Conservation (phyloP, 495 filamentous ascomycete genomes). For the Penicillium subrubescens region DNA sequence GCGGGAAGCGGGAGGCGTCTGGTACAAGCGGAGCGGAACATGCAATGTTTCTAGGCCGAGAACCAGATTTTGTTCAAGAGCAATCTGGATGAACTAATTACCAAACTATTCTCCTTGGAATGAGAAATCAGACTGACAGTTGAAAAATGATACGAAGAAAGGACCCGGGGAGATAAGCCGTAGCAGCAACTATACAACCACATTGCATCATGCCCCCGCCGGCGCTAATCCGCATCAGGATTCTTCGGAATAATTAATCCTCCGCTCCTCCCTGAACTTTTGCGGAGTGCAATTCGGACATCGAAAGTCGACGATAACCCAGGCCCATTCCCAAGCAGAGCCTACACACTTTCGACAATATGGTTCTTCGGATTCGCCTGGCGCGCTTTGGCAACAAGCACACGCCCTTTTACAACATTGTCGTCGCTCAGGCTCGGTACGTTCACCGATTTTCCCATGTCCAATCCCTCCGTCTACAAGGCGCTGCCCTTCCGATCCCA, state of each 20-base stretch:
- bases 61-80: background rate
- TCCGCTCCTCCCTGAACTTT: slow-evolving; percentile 35
- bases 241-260: slow-evolving; percentile 28
- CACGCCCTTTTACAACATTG: slow-evolving; percentile 92
- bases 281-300: slow-evolving; percentile 22
- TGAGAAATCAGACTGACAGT: too few species aligned
- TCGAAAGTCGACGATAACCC: background rate
- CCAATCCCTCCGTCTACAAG: background rate
- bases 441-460: slow-evolving; percentile 20
- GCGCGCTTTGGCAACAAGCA: slow-evolving; percentile 91
- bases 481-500: background rate
- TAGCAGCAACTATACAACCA: slow-evolving; percentile 7
- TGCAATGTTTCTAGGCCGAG: slow-evolving; percentile 16
- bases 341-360: slow-evolving; percentile 40
- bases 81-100: background rate
- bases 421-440: slow-evolving; percentile 93
- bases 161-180: background rate
- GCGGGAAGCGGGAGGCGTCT: slow-evolving; percentile 15
- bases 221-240: slow-evolving; percentile 32
- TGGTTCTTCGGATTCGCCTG: slow-evolving; percentile 93
- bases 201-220: slow-evolving; percentile 31
- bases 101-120: background rate
- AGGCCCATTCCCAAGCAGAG: slow-evolving; percentile 1
- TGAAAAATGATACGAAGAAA: slow-evolving; percentile 1
- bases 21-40: slow-evolving; percentile 27